Base-by-base conservation (phyloP, 768 basidiomycete species). In the Lactarius hengduanensis region DNA sequence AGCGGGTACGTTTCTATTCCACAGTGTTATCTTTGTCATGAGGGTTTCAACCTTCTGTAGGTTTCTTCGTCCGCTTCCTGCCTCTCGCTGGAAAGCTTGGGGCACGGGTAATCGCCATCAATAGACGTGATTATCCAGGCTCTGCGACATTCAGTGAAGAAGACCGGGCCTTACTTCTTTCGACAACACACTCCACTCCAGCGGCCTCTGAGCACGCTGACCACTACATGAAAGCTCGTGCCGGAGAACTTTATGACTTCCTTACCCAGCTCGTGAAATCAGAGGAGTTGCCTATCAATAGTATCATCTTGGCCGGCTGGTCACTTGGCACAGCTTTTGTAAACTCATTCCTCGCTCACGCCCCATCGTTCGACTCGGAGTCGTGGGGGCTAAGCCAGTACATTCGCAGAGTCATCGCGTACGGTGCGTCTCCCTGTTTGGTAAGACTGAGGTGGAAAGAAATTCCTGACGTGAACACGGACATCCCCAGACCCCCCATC, bases 41-140 rank as follows among this genome's bases (percentile, higher is more conserved):
- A 28, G 32, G 11, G 4, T 5, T 57, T 57, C 36, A 15, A 30
- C 22, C 53, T 3, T 45, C 18, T 38, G 20, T 6, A 36, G 57
- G 1, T 36, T 32, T 57, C 26, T 56, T 56, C 26, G 4, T 15
- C 32, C 54, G 28, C 28, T 28, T 28, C 28, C 18, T 56, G 5
- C 54, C 54, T 38, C 36, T 57, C 34, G 57, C 57, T 7, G 32
- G 32, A 32, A 57, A 38, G n/a, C 20, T 38, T 57, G 57, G 57
- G 4, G 30, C 57, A 10, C 57, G 57, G 10, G 20, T 57, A 7
- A 9, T 57, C 11, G n/a, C 32, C 26, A 56, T 56, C 13, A 56
- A 56, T 20, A 56, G 54, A 56, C 54, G 54, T 8, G 54, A 32
- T 20, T 57, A 57, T 36, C 57, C 57, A n/a, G 57, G 57, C 20